Evolutionary conservation across 805 yeast species (phyloP), one percentile per base, ranked within the genome.

Genomic region (Suhomyces emberorum): DNA sequence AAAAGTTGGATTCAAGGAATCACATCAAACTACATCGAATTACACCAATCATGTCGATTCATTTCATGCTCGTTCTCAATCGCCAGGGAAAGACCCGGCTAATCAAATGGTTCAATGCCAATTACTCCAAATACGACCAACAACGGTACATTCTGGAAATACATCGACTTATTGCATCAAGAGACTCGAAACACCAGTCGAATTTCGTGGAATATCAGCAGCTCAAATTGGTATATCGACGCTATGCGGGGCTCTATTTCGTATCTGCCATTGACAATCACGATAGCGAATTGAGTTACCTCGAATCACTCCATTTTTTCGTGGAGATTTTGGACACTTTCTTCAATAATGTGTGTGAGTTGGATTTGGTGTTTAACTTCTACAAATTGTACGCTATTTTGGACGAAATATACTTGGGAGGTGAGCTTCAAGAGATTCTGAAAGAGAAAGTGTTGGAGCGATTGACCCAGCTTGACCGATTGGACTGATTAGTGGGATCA

Each of bases 31-130:
- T 21, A 21, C 24, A 21, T 14, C n/a, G n/a, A n/a, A n/a, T n/a
- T n/a, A n/a, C n/a, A n/a, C n/a, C 17, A 16, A n/a, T 21, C 28
- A 88, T 88, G 96, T 73, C 87, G 4, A 74, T 89, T 12, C 88
- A 87, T 46, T 91, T 77, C 63, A 70, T 91, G 27, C 61, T 89
- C 28, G 83, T 91, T 30, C 80, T 91, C 57, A 91, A 91, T 57
- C 74, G 96, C 40, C 97, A 91, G 63, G 98, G 98, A n/a, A 85
- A 85, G 46, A 78, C 91, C 15, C 75, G 98, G 41, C 64, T 91
- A 11, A 81, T 86, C 6, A 83, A 88, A 57, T 89, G 95, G 89
- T 91, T 53, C 40, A 58, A 58, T 39, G 57, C 57, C 39, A 44
- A 55, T 27, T 55, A 55, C 32, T 56, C 62, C 3, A 40, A 51